Evolutionary conservation across 169 alveolate genomes (phyloP), one percentile per base, ranked within the genome.

Genomic region (Plasmodium malariae): DNA sequence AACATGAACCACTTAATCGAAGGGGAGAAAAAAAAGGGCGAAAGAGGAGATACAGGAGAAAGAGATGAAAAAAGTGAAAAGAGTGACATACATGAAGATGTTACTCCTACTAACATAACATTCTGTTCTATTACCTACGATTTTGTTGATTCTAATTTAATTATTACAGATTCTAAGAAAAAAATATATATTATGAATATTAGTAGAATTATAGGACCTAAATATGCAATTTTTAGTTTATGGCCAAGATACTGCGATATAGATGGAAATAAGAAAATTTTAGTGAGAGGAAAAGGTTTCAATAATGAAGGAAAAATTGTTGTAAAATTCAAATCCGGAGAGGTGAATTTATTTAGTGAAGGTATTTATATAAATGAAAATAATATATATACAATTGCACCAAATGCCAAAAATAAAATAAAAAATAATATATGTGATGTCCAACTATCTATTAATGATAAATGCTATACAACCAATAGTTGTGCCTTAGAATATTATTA

Each of bases 301-400:
- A 78, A 54, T 34, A 78, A 78, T 54, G 89, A 78, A 37, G 89
- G 89, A 1, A 78, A 62, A 54, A 78, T 78, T 21, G 12, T 57
- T 45, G 63, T 78, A 34, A 78, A 63, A 63, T 78, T 62, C 19
- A 45, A 65, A 24, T 78, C 89, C 6, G 89, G 63, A n/a, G 51
- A 78, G 60, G 67, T 49, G 3, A 55, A 62, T 36, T 69, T 78
- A 36, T 78, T 14, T 69, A 78, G 89, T 45, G 89, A 78, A 34
- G 89, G 89, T 3, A 37, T 78, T 36, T 78, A 78, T 69, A 78
- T 78, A 40, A 78, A 78, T 78, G 89, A 78, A 54, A 78, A 63
- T 78, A 30, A 78, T 63, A 78, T 78, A 28, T 78, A 78, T 55
- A 78, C 89, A 26, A 45, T 78, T 43, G 74, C 32, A 21, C 89